phyloP scores from a whole-genome alignment of 352 stramenopile genomes.

The Globisporangium okanoganense region DNA sequence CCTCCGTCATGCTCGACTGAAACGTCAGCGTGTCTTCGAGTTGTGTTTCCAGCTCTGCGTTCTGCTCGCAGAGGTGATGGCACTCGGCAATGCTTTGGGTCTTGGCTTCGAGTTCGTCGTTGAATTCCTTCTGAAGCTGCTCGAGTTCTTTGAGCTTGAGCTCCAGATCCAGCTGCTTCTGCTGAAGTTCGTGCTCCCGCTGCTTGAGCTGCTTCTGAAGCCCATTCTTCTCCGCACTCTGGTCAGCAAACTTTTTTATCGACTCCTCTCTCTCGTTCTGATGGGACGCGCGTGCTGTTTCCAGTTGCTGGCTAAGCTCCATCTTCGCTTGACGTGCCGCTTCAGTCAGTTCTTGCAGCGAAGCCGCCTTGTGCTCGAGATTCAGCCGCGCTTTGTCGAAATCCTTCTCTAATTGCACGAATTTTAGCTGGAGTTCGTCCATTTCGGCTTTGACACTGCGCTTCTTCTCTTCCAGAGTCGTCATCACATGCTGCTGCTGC shows the following conservation, averaged over 20 bases:
- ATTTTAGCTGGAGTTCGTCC: constrained; percentile 25
- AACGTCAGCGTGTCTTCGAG: constrained; percentile 20
- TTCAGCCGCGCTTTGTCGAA: constrained; percentile 50
- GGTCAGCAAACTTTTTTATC: constrained; percentile 62
- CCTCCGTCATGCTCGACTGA: constrained; percentile 19
- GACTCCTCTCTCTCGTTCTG: constrained; percentile 52
- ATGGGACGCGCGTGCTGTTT: constrained; percentile 28
- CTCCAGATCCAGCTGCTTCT: constrained; percentile 34
- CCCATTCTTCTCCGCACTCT: constrained; percentile 49
- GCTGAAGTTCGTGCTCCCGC: constrained; percentile 29
- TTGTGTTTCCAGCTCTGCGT: constrained; percentile 26
- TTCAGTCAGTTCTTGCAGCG: constrained; percentile 27
- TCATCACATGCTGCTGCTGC: constrained; percentile 29
- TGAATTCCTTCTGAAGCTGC: constrained; percentile 33
- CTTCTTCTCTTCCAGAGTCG: constrained; percentile 34
- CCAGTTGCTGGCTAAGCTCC: constrained; percentile 35
- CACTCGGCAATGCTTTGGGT: constrained; percentile 23
- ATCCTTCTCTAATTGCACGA: constrained; percentile 33
- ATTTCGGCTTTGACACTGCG: constrained; percentile 21
- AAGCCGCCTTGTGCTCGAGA: constrained; percentile 42
- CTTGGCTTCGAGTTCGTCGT: constrained; percentile 25
- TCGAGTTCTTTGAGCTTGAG: constrained; percentile 41
- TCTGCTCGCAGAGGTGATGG: constrained; percentile 19
- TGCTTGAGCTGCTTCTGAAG: constrained; percentile 54
- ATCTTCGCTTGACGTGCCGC: constrained; percentile 30